Evolutionary conservation across 73 alveolate species (phyloP), one percentile per base, ranked within the genome.

Genomic region (Tetrahymena elliotti): DNA sequence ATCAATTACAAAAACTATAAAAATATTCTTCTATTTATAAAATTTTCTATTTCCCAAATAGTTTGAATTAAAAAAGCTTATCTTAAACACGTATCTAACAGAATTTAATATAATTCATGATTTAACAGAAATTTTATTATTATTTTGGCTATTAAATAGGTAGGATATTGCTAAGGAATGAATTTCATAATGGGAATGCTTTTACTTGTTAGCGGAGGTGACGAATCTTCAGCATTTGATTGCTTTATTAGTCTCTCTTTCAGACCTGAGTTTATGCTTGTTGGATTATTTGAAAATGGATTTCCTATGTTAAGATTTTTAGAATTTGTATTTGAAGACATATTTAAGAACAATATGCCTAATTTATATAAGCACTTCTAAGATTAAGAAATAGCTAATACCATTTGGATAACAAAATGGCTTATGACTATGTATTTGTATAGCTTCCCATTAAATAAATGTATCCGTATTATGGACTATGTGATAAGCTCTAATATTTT

Each of bases 111-210:
- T n/a, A 68, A 31, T 3, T n/a, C 15, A 68, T 68, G 33, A 68
- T 27, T 68, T 68, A 27, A 27, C 88, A 22, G 84, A 27, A 27
- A 18, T 68, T 31, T 24, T 68, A 68, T 40, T 10, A n/a, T n/a
- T n/a, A 68, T 68, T 68, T 68, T 4, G 3, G 20, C n/a, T 68
- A n/a, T 27, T 24, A 68, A 68, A 68, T 68, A 68, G 88, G 88
- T 68, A 2, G 96, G 96, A 27, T 94, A 94, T 84, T 94, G 96
- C 38, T 52, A 94, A 52, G 96, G 96, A 34, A 94, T 84, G 96
- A 94, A 94, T 36, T 94, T 94, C 84, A 84, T 88, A 8, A 39
- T 84, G 83, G 96, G 95, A 33, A 31, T 94, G 84, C 94, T 93
- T 39, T 53, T 94, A 16, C 37, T 94, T 94, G 96, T 88, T 8